Evolutionary conservation across 495 filamentous ascomycete species (phyloP).

Genomic region (Podospora bellae-mahoneyi): DNA sequence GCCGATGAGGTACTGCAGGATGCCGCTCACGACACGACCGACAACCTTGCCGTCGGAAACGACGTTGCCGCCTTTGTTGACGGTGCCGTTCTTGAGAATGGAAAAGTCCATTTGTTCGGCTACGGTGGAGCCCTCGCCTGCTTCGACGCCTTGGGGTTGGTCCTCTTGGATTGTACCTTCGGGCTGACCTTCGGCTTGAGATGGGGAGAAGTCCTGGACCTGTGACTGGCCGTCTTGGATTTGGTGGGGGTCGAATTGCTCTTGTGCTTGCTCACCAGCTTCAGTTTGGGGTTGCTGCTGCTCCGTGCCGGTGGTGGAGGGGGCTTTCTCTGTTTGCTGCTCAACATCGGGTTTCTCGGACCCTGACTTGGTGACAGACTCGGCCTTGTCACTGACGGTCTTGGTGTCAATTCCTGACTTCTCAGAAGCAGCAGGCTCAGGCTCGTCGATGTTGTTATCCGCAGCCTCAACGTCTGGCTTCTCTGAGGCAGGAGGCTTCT

Average conservation of each 20-base stretch:
- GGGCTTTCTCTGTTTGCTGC: neutral
- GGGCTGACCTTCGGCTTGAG: neutral
- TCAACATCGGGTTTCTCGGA: too few species aligned
- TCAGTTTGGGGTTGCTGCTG: neutral
- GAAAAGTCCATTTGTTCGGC: constrained; percentile 55
- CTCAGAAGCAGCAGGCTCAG: neutral
- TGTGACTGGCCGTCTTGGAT: neutral
- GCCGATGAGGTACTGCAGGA: constrained; percentile 62
- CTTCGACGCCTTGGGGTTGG: constrained; percentile 6
- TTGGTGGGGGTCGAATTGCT: constrained; percentile 5
- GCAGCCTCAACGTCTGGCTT: neutral
- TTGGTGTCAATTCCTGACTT: neutral
- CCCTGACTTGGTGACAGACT: neutral
- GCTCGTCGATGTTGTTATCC: neutral
- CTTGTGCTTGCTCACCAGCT: neutral
- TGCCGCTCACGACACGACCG: constrained; percentile 65
- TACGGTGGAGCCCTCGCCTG: constrained; percentile 14
- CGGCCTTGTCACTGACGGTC: neutral
- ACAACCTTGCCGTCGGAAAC: constrained; percentile 67
- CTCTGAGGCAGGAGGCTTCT: constrained; percentile 3
- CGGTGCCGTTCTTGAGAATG: constrained; percentile 58
- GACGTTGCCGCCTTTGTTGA: constrained; percentile 80
- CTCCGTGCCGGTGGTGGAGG: neutral
- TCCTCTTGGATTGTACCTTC: neutral
- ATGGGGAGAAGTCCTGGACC: neutral